Percentiles rank a stretch among this genome's conserved stretches.
Conservation (phyloP, 495 filamentous ascomycete species). For the Durotheca rogersii region DNA sequence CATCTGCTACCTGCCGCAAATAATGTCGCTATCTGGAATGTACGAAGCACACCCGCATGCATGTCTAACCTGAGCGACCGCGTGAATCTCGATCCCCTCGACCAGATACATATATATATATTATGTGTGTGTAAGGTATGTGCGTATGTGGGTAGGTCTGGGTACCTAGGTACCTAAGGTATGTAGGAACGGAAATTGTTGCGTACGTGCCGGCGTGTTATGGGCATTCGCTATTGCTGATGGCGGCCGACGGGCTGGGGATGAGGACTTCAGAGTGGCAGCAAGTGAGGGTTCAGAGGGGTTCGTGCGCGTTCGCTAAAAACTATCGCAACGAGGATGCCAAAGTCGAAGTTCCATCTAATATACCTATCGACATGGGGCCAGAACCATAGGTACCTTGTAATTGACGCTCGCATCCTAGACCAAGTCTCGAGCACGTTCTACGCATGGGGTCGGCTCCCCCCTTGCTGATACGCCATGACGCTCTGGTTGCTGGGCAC, state of each 20-base stretch:
- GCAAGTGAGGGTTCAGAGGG: neutral
- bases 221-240: too few species aligned
- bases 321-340: constrained; percentile 1
- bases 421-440: constrained; percentile 28
- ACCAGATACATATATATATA: too few species aligned
- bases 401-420: constrained; percentile 22
- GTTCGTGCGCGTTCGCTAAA: constrained; percentile 6
- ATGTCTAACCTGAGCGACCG: neutral
- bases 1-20: neutral
- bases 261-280: too few species aligned
- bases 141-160: too few species aligned
- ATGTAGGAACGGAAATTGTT: neutral
- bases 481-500: constrained; percentile 18
- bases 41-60: neutral
- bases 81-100: neutral
- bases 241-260: too few species aligned
- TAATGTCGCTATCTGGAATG: neutral
- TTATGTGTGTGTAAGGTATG: too few species aligned
- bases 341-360: constrained; percentile 12
- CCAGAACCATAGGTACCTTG: constrained; percentile 13
- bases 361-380: constrained; percentile 30
- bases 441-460: constrained; percentile 22
- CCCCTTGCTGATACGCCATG: constrained; percentile 24
- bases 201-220: too few species aligned
- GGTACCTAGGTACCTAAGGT: too few species aligned